Evolutionary conservation across 2,329 filamentous ascomycete species (phyloP).

Genomic region (Capronia epimyces): DNA sequence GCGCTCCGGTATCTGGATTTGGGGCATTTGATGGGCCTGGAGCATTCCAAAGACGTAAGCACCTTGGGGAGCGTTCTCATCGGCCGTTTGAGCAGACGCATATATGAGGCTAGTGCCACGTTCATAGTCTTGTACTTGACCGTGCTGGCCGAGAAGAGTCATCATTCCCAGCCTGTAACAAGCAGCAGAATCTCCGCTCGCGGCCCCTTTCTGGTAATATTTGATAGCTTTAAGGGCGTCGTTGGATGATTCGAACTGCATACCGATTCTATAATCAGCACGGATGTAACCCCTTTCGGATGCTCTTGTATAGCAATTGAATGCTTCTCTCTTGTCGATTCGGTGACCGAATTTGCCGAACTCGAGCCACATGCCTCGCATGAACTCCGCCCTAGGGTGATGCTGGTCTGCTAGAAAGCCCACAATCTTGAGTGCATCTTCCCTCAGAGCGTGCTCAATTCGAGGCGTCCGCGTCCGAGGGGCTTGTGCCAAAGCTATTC

Average conservation of each 20-base stretch:
- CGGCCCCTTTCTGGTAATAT: conserved; percentile 80
- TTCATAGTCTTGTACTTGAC: conserved; percentile 73
- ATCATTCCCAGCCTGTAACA: conserved; percentile 93
- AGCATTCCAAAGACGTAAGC: conserved; percentile 96
- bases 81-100: conserved; percentile 75
- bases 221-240: conserved; percentile 85
- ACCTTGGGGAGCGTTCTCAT: conserved; percentile 94
- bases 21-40: conserved; percentile 81
- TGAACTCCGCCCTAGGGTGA: conserved; percentile 90
- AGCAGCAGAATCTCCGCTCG: conserved; percentile 78
- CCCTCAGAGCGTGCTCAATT: conserved; percentile 78
- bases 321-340: conserved; percentile 91
- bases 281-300: conserved; percentile 72
- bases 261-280: conserved; percentile 94
- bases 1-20: conserved; percentile 71
- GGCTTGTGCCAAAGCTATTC: conserved; percentile 55
- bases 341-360: conserved; percentile 93
- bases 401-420: conserved; percentile 82
- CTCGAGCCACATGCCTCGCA: conserved; percentile 93
- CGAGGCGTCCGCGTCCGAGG: conserved; percentile 72
- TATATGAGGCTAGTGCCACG: conserved; percentile 76
- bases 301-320: conserved; percentile 77
- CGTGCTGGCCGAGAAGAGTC: conserved; percentile 88
- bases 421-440: conserved; percentile 88
- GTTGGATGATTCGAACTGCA: conserved; percentile 95